phyloP scores from a whole-genome alignment of 2,329 filamentous ascomycete genomes.

The Pyrenophora seminiperda region DNA sequence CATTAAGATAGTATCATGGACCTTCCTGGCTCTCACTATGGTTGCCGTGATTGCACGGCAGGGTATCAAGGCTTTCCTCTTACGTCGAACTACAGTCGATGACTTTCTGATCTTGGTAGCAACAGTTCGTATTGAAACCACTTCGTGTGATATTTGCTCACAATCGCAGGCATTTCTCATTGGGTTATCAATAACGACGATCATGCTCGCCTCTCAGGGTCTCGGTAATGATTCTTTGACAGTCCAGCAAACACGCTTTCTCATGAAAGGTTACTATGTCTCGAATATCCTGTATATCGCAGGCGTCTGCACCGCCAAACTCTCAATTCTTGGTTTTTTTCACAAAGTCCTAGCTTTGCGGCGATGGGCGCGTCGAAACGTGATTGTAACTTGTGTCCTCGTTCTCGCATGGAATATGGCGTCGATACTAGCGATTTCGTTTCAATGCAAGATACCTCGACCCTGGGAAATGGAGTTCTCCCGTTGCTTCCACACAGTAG shows the following conservation, averaged over 20 bases:
- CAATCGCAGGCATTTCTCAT: slow-evolving; percentile 29
- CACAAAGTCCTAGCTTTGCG: slow-evolving; percentile 30
- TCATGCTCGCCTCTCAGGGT: slow-evolving; percentile 35
- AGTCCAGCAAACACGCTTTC: slow-evolving; percentile 21
- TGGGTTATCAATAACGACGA: slow-evolving; percentile 31
- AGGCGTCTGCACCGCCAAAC: slow-evolving; percentile 38
- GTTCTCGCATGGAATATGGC: slow-evolving; percentile 35
- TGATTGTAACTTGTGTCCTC: slow-evolving; percentile 29
- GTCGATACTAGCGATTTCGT: slow-evolving; percentile 32
- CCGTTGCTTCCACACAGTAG: slow-evolving; percentile 38
- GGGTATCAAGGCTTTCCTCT: slow-evolving; percentile 32
- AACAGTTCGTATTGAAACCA: slow-evolving; percentile 26
- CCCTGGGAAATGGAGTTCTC: slow-evolving; percentile 38
- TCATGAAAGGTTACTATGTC: slow-evolving; percentile 42
- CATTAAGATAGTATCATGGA: slow-evolving; percentile 36
- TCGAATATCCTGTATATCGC: slow-evolving; percentile 43
- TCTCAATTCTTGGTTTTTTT: slow-evolving; percentile 37
- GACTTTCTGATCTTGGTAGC: slow-evolving; percentile 39
- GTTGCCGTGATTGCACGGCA: slow-evolving; percentile 34
- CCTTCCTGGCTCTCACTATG: slow-evolving; percentile 28
- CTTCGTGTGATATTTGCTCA: slow-evolving; percentile 11
- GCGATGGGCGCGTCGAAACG: slow-evolving; percentile 25
- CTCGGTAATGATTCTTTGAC: slow-evolving; percentile 27
- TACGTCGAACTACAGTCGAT: slow-evolving; percentile 33
- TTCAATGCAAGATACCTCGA: slow-evolving; percentile 39